Percentiles rank a stretch among this genome's conserved stretches.
Conservation (phyloP, 2,329 filamentous ascomycete genomes). For the Venturiaceae sp. region DNA sequence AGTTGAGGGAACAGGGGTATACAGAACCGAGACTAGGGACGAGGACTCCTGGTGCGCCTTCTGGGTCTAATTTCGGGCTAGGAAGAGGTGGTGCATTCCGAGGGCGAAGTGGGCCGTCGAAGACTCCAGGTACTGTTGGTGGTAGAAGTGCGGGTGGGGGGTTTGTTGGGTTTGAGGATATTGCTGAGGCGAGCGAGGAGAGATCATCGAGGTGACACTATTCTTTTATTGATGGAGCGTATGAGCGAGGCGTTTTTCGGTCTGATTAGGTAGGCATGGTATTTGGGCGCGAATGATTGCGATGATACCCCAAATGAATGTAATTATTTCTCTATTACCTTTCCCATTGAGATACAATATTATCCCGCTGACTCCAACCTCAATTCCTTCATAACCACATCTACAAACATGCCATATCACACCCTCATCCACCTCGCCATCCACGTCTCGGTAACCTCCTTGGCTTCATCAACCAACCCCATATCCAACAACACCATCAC, state of each 20-base stretch:
- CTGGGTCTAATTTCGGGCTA: background rate
- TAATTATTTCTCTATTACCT: background rate
- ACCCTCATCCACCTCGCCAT: slow-evolving; percentile 58
- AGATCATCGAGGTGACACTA: background rate
- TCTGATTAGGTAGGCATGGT: too few relatives aligned
- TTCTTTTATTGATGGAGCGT: background rate
- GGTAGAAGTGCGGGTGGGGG: background rate
- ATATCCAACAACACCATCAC: slow-evolving; percentile 54
- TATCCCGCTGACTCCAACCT: too few relatives aligned
- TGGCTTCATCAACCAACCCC: slow-evolving; percentile 61
- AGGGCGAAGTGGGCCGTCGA: background rate
- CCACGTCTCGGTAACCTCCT: slow-evolving; percentile 53
- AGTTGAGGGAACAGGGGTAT: slow-evolving; percentile 21
- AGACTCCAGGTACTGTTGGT: background rate
- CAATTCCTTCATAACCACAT: background rate
- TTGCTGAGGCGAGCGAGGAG: background rate
- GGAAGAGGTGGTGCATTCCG: too few relatives aligned
- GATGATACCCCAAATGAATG: background rate
- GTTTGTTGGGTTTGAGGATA: slow-evolving; percentile 6
- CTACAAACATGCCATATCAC: slow-evolving; percentile 14
- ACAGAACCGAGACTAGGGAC: background rate
- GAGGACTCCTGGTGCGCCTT: background rate
- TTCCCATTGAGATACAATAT: too few relatives aligned
- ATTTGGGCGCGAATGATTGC: too few relatives aligned
- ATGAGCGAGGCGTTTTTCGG: background rate